phyloP scores from a whole-genome alignment of 371 early-diverging fungal species.

The Mucor plumbeus region DNA sequence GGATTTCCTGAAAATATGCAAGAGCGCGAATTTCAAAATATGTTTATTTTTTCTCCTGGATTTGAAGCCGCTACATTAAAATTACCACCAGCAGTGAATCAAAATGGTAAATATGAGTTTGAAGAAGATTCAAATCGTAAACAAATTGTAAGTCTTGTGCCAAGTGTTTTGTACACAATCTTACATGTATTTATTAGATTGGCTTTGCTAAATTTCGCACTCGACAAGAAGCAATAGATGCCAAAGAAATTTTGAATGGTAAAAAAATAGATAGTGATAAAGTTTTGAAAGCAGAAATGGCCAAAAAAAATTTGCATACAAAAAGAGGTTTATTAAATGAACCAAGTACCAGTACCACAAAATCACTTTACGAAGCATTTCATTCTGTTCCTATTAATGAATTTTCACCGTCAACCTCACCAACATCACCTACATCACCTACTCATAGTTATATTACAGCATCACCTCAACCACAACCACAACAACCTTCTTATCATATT shows the following conservation, averaged over 20 bases:
- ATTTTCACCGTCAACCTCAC: background rate
- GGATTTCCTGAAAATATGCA: constrained; percentile 95
- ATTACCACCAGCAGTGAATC: constrained; percentile 57
- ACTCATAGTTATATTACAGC: constrained; percentile 6
- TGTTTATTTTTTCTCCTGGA: constrained; percentile 91
- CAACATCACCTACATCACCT: no score
- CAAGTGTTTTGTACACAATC: background rate
- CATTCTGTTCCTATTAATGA: constrained; percentile 40
- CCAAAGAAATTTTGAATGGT: constrained; percentile 80
- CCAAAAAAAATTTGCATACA: constrained; percentile 88
- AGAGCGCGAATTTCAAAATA: constrained; percentile 94
- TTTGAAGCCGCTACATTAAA: constrained; percentile 93
- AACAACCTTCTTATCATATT: background rate
- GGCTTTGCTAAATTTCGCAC: constrained; percentile 92
- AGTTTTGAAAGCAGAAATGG: constrained; percentile 91
- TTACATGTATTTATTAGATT: constrained; percentile 50
- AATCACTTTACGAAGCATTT: constrained; percentile 46
- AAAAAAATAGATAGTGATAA: constrained; percentile 82
- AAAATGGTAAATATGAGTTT: constrained; percentile 36
- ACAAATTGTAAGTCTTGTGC: constrained; percentile 72
- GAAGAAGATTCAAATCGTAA: constrained; percentile 57
- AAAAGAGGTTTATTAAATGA: constrained; percentile 34
- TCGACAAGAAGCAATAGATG: constrained; percentile 80
- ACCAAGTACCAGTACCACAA: constrained; percentile 23
- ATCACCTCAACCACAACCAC: background rate